phyloP scores from a whole-genome alignment of 176 grass and related monocot species.

The Luzula sylvatica region DNA sequence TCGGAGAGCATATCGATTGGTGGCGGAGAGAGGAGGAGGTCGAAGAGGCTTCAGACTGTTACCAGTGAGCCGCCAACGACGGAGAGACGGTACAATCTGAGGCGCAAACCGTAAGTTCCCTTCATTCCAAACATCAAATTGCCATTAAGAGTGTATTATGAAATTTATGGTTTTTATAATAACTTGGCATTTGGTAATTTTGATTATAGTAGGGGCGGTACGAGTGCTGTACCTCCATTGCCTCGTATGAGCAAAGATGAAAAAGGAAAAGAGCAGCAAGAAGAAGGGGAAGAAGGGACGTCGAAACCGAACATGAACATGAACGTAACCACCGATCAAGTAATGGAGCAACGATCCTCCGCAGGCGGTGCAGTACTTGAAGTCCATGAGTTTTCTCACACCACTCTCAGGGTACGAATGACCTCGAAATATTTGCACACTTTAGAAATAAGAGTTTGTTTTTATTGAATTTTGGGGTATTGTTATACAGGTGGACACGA shows the following conservation, averaged over 20 bases:
- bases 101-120: conserved; percentile 55
- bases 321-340: conserved; percentile 19
- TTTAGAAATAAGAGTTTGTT: too few species aligned
- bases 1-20: conserved; percentile 85
- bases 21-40: conserved; percentile 53
- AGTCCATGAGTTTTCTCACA: conserved; percentile 47
- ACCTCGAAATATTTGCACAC: too few species aligned
- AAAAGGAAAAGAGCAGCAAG: conserved; percentile 30
- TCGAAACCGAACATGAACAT: conserved; percentile 37
- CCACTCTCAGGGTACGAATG: conserved; percentile 32
- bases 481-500: conserved; percentile 2
- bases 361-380: conserved; percentile 28
- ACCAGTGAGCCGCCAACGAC: conserved; percentile 24
- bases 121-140: too few species aligned
- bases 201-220: conserved; percentile 30
- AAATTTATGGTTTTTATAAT: background rate
- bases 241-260: conserved; percentile 31
- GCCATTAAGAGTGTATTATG: too few species aligned
- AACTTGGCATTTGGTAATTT: conserved; percentile 9
- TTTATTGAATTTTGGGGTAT: too few species aligned
- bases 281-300: conserved; percentile 41
- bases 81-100: conserved; percentile 81
- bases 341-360: conserved; percentile 18
- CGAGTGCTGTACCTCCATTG: background rate
- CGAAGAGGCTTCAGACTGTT: conserved; percentile 65